A percentile compares a stretch with the other conserved stretches of the same genome.
phyloP scores from a whole-genome alignment of 2,329 filamentous ascomycete species.

The Aspergillus intermedius region DNA sequence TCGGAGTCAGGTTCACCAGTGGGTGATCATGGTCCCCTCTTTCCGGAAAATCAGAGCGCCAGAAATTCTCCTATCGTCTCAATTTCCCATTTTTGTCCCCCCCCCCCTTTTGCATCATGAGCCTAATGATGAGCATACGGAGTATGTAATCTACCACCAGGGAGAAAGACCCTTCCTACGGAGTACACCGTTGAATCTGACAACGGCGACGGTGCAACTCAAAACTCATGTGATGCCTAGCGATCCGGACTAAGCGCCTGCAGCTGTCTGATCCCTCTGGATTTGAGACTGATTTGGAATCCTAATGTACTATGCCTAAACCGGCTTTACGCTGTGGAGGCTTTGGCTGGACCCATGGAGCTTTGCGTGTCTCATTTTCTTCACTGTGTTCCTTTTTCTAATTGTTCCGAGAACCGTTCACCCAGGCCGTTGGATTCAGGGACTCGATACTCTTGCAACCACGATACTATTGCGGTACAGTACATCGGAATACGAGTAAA shows the following conservation, averaged over 20 bases:
- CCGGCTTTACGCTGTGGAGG: neutral
- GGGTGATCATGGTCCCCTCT: neutral
- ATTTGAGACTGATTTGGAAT: neutral
- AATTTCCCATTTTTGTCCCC: too few relatives aligned
- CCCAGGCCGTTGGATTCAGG: too few relatives aligned
- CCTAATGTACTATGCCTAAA: neutral
- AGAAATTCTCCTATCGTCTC: too few relatives aligned
- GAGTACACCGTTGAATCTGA: neutral
- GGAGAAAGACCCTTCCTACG: neutral
- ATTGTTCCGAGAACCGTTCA: neutral
- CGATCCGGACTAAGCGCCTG: conserved; percentile 2
- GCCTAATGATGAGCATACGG: too few relatives aligned
- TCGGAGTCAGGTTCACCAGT: neutral
- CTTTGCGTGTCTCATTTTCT: neutral
- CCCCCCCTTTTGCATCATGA: too few relatives aligned
- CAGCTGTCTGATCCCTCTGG: neutral
- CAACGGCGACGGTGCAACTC: conserved; percentile 5
- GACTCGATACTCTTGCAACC: too few relatives aligned
- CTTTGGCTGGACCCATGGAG: neutral
- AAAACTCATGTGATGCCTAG: conserved; percentile 2
- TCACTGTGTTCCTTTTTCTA: neutral
- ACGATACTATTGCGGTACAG: too few relatives aligned
- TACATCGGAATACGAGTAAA: too few relatives aligned
- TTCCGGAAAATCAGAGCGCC: neutral
- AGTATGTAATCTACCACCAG: neutral